phyloP scores from a whole-genome alignment of 2,329 filamentous ascomycete genomes.

The Fusarium humuli region DNA sequence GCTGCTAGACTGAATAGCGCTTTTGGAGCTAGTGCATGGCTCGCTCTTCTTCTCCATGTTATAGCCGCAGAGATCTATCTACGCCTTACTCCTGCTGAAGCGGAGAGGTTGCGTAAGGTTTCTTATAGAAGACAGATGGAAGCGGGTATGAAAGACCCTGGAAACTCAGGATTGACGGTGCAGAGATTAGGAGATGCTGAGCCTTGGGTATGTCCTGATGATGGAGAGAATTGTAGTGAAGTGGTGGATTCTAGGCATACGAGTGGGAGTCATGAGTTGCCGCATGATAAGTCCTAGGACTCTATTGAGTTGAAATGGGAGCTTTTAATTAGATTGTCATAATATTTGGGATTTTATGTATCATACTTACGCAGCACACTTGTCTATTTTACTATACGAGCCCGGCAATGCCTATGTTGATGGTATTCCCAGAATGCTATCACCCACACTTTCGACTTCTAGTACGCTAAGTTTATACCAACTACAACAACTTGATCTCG shows the following conservation, averaged over 20 bases:
- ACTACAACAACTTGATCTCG: no score
- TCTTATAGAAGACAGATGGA: constrained; percentile 68
- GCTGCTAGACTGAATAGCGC: constrained; percentile 58
- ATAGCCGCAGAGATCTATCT: constrained; percentile 63
- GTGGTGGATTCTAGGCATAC: neutral
- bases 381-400: neutral
- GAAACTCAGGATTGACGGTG: constrained; percentile 58
- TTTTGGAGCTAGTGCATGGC: constrained; percentile 66
- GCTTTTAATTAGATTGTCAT: neutral
- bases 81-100: constrained; percentile 64
- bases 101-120: constrained; percentile 64
- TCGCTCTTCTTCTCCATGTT: constrained; percentile 64
- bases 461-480: neutral
- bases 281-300: neutral
- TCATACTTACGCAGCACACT: neutral
- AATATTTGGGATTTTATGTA: no score
- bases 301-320: no score
- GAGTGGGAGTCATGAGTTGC: neutral
- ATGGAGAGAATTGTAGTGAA: neutral
- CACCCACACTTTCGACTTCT: no score
- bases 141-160: constrained; percentile 63
- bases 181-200: constrained; percentile 37
- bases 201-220: constrained; percentile 27
- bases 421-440: neutral
- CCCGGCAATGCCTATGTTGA: neutral